Evolutionary conservation across 2,329 filamentous ascomycete species (phyloP), one percentile per base, ranked within the genome.

Genomic region (Beauveria caledonica): DNA sequence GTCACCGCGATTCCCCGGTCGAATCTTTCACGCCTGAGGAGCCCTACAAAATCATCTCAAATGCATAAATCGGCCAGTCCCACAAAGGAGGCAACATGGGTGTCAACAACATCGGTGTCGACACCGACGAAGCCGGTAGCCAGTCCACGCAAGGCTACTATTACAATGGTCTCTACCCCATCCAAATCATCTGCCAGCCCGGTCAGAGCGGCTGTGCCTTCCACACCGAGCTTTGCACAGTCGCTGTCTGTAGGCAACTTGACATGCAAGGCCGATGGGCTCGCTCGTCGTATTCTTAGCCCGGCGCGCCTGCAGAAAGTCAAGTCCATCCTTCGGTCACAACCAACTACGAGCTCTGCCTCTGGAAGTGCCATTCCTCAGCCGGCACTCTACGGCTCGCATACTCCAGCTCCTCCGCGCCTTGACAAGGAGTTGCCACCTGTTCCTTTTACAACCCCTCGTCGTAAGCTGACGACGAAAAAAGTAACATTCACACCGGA

Each of bases 401-500:
- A 79, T 67, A 82, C 80, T 0, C 80, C 81, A 2, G 74, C 69
- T 9, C 74, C 77, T 8, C 65, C 69, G 1, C 73, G 71, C 19
- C 70, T 80, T 13, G 77, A 84, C 36, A 85, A 83, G 66, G 75
- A 78, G 23, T 70, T 86, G 36, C 80, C 80, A 56, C 70, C 77
- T 3, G 70, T 79, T 19, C 78, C 82, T 6, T 74, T 84, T 59
- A 86, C 84, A 5, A 90, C 88, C 1, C 88, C 88, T 8, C 86
- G 86, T 36, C 81, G 86, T 25, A 89, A 86, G 72, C 70, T 78
- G 42, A 71, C 17, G 6, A n/a, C 75, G 19, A 96, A 95, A 76
- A 87, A 84, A 60, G 90, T 96, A 40, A 86, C 89, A 55, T 96
- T 96, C 68, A 91, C 88, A 0, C 87, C 86, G 0, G 86, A 85